Evolutionary conservation across 352 stramenopile genomes (phyloP).

Genomic region (Phytophthora foliorum): DNA sequence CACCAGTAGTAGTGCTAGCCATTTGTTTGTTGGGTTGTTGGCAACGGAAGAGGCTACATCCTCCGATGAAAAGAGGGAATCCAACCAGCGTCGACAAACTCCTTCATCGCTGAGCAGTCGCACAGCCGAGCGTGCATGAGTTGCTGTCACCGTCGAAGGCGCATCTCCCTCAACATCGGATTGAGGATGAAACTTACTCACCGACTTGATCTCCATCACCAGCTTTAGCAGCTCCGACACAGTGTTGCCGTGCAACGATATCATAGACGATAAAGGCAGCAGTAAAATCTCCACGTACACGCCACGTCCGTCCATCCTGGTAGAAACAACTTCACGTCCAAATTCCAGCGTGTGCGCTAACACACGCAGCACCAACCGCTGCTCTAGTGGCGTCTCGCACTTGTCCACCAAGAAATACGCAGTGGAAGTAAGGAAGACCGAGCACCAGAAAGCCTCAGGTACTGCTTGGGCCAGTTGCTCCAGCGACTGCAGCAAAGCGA

Average conservation of each 20-base stretch:
- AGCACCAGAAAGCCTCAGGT: constrained; percentile 45
- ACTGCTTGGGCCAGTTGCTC: constrained; percentile 38
- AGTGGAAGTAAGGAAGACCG: constrained; percentile 46
- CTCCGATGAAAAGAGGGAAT: constrained; percentile 42
- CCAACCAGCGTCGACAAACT: constrained; percentile 44
- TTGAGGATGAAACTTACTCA: constrained; percentile 19
- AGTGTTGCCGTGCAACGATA: constrained; percentile 39
- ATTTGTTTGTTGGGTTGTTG: constrained; percentile 33
- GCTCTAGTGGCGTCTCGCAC: constrained; percentile 43
- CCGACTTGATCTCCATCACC: constrained; percentile 44
- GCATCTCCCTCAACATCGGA: background rate
- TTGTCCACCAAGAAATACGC: constrained; percentile 49
- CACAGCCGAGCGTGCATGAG: constrained; percentile 47
- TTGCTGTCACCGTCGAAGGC: constrained; percentile 27
- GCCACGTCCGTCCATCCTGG: constrained; percentile 9
- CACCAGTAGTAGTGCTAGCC: constrained; percentile 45
- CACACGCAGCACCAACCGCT: constrained; percentile 53
- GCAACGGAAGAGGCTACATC: background rate
- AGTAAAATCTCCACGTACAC: constrained; percentile 74
- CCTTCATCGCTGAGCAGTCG: constrained; percentile 36
- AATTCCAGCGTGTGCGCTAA: constrained; percentile 41
- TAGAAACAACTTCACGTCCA: constrained; percentile 12
- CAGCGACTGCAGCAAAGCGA: constrained; percentile 60
- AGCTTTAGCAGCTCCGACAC: constrained; percentile 52
- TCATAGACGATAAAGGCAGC: constrained; percentile 59